These are phyloP conservation scores for Monosporascus cannonballus DNA, from an alignment of 2,329 filamentous ascomycete genomes.

Conservation along the genomic window DNA sequence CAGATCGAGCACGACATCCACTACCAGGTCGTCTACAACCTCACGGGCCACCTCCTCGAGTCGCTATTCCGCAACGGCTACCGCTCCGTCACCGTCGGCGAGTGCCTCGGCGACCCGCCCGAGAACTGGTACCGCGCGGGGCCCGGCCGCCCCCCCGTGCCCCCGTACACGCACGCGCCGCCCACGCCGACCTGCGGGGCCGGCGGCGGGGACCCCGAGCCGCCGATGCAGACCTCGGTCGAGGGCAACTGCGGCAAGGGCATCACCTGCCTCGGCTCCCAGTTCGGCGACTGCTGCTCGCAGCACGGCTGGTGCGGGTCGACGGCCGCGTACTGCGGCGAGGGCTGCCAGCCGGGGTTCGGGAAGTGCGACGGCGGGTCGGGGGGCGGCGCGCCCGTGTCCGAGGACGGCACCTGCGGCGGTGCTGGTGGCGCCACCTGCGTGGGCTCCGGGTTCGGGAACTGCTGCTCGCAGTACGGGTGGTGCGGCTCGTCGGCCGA, in stretches of 20 bases:
- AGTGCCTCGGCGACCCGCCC: slow-evolving; percentile 45
- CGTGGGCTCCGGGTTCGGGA: slow-evolving; percentile 22
- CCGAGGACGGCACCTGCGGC: slow-evolving; percentile 21
- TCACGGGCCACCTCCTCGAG: slow-evolving; percentile 38
- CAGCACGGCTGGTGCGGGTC: slow-evolving; percentile 31
- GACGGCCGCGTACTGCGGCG: slow-evolving; percentile 32
- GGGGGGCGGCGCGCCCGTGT: slow-evolving; percentile 15
- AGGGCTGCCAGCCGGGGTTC: slow-evolving; percentile 30
- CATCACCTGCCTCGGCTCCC: slow-evolving; percentile 22
- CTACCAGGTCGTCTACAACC: slow-evolving; percentile 38
- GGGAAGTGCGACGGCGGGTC: slow-evolving; percentile 20
- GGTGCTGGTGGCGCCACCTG: slow-evolving; percentile 17
- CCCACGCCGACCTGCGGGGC: slow-evolving; percentile 22
- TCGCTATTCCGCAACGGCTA: slow-evolving; percentile 37
- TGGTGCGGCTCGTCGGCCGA: slow-evolving; percentile 33
- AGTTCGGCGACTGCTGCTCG: slow-evolving; percentile 25
- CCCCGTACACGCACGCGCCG: slow-evolving; percentile 18
- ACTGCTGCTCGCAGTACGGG: slow-evolving; percentile 26
- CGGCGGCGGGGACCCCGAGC: slow-evolving; percentile 7
- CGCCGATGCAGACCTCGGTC: slow-evolving; percentile 14
- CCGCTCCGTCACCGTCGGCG: slow-evolving; percentile 45
- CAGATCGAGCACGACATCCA: slow-evolving; percentile 43
- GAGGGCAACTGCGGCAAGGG: slow-evolving; percentile 21
- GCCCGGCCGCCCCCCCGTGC: slow-evolving; percentile 17
- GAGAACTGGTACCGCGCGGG: slow-evolving; percentile 47